Percentiles rank a stretch among this genome's conserved stretches.
phyloP scores from a whole-genome alignment of 805 yeast species.

The Suhomyces vadensis region DNA sequence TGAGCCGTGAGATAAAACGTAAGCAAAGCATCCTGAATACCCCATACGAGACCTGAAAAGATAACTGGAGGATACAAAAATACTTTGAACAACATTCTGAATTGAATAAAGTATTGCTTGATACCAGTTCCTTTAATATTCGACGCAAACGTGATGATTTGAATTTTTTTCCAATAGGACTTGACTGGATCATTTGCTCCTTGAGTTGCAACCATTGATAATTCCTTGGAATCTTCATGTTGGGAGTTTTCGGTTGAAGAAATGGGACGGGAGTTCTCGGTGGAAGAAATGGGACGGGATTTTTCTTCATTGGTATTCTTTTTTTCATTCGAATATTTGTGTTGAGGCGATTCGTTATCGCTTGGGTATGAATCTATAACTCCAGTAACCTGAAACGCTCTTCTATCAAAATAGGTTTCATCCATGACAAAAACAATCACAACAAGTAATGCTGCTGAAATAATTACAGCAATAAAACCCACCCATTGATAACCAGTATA shows the following conservation, averaged over 20 bases:
- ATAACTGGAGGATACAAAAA: slow-evolving; percentile 65
- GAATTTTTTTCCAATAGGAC: slow-evolving; percentile 49
- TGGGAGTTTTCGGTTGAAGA: not conserved
- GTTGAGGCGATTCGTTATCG: not conserved
- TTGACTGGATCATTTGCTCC: slow-evolving; percentile 19
- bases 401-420: slow-evolving; percentile 68
- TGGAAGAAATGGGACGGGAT: not conserved
- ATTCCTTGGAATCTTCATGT: not conserved
- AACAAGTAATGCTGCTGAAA: slow-evolving; percentile 45
- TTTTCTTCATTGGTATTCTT: not conserved
- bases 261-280: not conserved
- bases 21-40: slow-evolving; percentile 73
- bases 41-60: slow-evolving; percentile 75
- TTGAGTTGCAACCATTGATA: not conserved
- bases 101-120: slow-evolving; percentile 59
- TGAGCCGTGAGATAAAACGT: slow-evolving; percentile 75
- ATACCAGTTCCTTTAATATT: slow-evolving; percentile 64
- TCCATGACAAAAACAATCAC: slow-evolving; percentile 62
- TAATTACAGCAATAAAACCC: slow-evolving; percentile 64
- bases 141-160: slow-evolving; percentile 55
- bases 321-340: not conserved
- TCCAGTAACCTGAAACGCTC: slow-evolving; percentile 14
- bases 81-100: slow-evolving; percentile 53
- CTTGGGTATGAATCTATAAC: not conserved
- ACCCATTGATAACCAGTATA: slow-evolving; percentile 75